Evolutionary conservation across 495 filamentous ascomycete species (phyloP).

Genomic region (Friedmanniomyces endolithicus): DNA sequence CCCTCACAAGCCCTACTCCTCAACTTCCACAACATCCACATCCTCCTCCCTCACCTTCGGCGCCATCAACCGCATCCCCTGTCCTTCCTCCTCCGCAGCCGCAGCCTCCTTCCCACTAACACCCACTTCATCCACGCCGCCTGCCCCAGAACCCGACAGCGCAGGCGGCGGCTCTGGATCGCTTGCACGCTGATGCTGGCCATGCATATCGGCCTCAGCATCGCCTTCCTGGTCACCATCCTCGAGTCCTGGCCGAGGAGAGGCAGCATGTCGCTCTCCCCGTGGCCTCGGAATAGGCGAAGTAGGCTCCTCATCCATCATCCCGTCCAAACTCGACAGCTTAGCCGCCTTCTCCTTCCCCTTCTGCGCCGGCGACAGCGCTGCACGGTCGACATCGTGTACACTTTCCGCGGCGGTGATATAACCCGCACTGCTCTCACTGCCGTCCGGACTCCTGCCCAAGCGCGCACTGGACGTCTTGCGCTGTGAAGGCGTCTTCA

Average conservation of each 20-base stretch:
- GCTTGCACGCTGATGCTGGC: background rate
- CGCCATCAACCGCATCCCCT: background rate
- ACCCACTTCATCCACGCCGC: background rate
- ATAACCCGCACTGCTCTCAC: constrained; percentile 1
- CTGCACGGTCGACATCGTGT: background rate
- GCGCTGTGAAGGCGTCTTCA: background rate
- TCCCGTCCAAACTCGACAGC: constrained; percentile 1
- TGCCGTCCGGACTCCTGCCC: background rate
- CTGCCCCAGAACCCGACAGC: background rate
- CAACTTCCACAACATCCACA: background rate
- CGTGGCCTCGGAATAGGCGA: background rate
- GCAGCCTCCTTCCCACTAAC: background rate
- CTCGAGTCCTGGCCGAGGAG: background rate
- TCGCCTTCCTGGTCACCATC: background rate
- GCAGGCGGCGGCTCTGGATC: background rate
- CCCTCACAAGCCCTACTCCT: background rate
- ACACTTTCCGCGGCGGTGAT: constrained; percentile 11
- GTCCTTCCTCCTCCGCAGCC: background rate
- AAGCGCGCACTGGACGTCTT: background rate
- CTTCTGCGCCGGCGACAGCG: constrained; percentile 1
- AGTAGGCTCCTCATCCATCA: constrained; percentile 5
- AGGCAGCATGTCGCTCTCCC: too few species aligned
- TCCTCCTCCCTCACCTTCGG: background rate
- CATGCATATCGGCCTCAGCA: background rate
- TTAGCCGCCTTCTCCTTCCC: constrained; percentile 6